Evolutionary conservation across 257 asterid genomes (phyloP).

Genomic region (Scutellaria baicalensis): DNA sequence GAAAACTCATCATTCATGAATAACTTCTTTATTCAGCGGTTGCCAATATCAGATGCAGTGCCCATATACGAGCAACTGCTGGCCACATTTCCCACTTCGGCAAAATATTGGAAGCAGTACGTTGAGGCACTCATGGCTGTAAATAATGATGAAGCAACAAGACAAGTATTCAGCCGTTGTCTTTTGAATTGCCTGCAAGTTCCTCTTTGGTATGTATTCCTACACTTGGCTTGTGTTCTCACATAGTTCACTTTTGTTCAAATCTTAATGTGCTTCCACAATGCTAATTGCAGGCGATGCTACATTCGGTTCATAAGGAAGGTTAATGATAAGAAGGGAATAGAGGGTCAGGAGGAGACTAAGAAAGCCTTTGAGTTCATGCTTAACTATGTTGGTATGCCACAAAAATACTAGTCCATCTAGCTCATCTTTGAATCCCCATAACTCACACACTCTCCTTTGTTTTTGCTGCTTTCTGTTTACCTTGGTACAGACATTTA

Average conservation of each 20-base stretch:
- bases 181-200: slow-evolving; percentile 79
- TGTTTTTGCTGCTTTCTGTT: background rate
- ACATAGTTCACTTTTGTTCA: background rate
- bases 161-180: slow-evolving; percentile 91
- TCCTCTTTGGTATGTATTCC: slow-evolving; percentile 69
- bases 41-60: slow-evolving; percentile 68
- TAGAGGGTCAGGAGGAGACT: slow-evolving; percentile 91
- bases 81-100: slow-evolving; percentile 81
- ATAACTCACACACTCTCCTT: background rate
- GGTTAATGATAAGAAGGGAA: slow-evolving; percentile 78
- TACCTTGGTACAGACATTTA: background rate
- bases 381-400: slow-evolving; percentile 87
- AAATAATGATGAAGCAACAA: slow-evolving; percentile 83
- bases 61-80: slow-evolving; percentile 82
- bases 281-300: slow-evolving; percentile 68
- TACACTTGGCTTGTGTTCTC: background rate
- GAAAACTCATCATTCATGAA: background rate
- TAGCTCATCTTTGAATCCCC: background rate
- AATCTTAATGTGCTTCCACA: background rate
- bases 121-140: slow-evolving; percentile 87
- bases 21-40: slow-evolving; percentile 36
- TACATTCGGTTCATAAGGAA: slow-evolving; percentile 88
- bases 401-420: background rate
- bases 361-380: slow-evolving; percentile 93
- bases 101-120: slow-evolving; percentile 95